Conservation (phyloP, 2,329 filamentous ascomycete species). For the Cladosporium sp. region DNA sequence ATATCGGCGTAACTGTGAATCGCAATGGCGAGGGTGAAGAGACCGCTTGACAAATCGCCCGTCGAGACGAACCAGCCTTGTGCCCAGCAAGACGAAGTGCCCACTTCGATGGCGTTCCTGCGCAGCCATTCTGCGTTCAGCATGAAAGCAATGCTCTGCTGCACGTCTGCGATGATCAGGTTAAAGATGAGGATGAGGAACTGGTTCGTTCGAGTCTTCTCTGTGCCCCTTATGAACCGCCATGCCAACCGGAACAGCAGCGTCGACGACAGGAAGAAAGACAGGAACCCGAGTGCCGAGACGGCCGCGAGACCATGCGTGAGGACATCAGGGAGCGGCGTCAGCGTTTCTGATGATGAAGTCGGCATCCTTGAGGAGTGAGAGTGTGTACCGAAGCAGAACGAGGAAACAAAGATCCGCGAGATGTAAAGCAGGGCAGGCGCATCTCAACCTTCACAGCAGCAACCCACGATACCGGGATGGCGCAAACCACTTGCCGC, state of each 20-base stretch:
- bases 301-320: constrained; percentile 50
- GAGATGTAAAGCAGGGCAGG: constrained; percentile 1
- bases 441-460: constrained; percentile 3
- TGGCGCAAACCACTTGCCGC: neutral
- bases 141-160: constrained; percentile 65
- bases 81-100: constrained; percentile 57
- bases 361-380: neutral
- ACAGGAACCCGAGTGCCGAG: constrained; percentile 50
- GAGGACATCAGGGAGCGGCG: constrained; percentile 39
- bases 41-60: constrained; percentile 65
- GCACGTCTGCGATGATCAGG: constrained; percentile 66
- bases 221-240: constrained; percentile 47
- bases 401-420: neutral
- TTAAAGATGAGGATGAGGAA: constrained; percentile 70
- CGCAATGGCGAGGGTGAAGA: constrained; percentile 67
- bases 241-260: constrained; percentile 51
- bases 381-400: neutral
- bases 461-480: neutral
- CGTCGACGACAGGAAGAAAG: constrained; percentile 47
- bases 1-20: constrained; percentile 66
- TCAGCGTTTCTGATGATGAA: constrained; percentile 28
- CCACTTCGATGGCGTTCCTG: constrained; percentile 54
- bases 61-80: constrained; percentile 69
- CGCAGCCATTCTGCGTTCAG: constrained; percentile 62
- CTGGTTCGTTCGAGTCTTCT: constrained; percentile 55